Percentiles rank a stretch among this genome's conserved stretches.
Conservation (phyloP, 257 asterid species). For the Nyctanthes arbortristis region DNA sequence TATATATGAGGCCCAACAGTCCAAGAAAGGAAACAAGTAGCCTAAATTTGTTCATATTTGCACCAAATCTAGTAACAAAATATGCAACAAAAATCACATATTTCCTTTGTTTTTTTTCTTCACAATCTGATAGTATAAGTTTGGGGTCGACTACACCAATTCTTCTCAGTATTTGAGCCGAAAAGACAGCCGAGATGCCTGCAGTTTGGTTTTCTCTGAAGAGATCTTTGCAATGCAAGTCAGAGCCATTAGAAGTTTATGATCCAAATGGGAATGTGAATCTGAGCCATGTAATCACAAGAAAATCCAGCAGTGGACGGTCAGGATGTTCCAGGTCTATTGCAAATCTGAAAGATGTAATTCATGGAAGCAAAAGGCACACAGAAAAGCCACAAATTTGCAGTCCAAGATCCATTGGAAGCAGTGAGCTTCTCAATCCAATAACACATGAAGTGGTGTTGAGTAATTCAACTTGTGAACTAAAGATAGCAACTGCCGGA, state of each 20-base stretch:
- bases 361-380: conserved; percentile 91
- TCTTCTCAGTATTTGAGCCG: background rate
- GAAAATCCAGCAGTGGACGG: conserved; percentile 39
- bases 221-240: conserved; percentile 70
- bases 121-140: conserved; percentile 1
- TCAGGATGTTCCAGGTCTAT: conserved; percentile 92
- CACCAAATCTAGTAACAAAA: conserved; percentile 27
- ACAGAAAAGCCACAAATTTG: conserved; percentile 65
- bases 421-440: conserved; percentile 80
- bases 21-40: conserved; percentile 27
- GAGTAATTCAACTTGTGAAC: conserved; percentile 67
- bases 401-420: conserved; percentile 88
- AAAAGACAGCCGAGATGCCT: conserved; percentile 46
- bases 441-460: conserved; percentile 78
- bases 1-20: conserved; percentile 8
- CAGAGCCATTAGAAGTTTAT: conserved; percentile 51
- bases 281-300: conserved; percentile 49
- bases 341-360: conserved; percentile 83
- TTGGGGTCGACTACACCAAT: background rate
- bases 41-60: conserved; percentile 19
- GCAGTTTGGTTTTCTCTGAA: conserved; percentile 76
- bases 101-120: conserved; percentile 11
- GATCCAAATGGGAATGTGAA: conserved; percentile 47
- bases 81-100: conserved; percentile 21
- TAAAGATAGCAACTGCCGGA: conserved; percentile 54